Evolutionary conservation across 495 filamentous ascomycete genomes (phyloP).

Genomic region (Coniosporium apollinis): DNA sequence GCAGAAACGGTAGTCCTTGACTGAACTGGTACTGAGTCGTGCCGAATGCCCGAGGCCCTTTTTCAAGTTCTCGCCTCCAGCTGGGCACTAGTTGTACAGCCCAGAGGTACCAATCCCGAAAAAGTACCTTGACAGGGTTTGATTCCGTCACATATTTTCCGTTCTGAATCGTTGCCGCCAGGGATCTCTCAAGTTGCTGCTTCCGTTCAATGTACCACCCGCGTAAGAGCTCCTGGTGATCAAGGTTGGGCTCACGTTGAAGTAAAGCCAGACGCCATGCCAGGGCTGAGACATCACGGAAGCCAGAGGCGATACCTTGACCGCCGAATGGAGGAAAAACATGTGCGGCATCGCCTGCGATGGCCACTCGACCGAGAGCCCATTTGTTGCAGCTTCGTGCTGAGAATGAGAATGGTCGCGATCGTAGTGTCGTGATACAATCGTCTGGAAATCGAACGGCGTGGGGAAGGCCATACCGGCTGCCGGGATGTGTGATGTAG

Average conservation of each 20-base stretch:
- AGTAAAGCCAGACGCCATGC: slow-evolving; percentile 29
- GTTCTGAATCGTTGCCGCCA: slow-evolving; percentile 22
- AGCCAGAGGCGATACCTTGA: slow-evolving; percentile 35
- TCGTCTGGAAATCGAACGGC: slow-evolving; percentile 30
- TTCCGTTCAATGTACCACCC: slow-evolving; percentile 27
- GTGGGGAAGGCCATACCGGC: slow-evolving; percentile 16
- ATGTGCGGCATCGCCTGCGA: slow-evolving; percentile 37
- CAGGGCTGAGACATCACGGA: slow-evolving; percentile 20
- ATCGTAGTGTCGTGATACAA: slow-evolving; percentile 33
- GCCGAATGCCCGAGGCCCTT: not conserved
- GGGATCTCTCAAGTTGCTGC: slow-evolving; percentile 24
- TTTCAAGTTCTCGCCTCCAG: not conserved
- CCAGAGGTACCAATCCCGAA: slow-evolving; percentile 24
- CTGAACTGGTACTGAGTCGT: not conserved
- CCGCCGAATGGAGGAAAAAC: slow-evolving; percentile 42
- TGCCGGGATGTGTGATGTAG: slow-evolving; percentile 21
- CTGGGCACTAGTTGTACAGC: slow-evolving; percentile 19
- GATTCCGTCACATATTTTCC: slow-evolving; percentile 21
- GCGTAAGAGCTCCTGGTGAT: slow-evolving; percentile 15
- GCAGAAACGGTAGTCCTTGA: not conserved
- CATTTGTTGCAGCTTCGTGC: slow-evolving; percentile 34
- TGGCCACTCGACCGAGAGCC: slow-evolving; percentile 27
- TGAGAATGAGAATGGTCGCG: slow-evolving; percentile 32
- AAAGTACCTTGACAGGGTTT: slow-evolving; percentile 15
- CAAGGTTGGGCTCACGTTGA: slow-evolving; percentile 15